Percentiles rank a stretch among this genome's conserved stretches.
Evolutionary conservation across 2,329 filamentous ascomycete genomes (phyloP).

Genomic region (Biscogniauxia sp.): DNA sequence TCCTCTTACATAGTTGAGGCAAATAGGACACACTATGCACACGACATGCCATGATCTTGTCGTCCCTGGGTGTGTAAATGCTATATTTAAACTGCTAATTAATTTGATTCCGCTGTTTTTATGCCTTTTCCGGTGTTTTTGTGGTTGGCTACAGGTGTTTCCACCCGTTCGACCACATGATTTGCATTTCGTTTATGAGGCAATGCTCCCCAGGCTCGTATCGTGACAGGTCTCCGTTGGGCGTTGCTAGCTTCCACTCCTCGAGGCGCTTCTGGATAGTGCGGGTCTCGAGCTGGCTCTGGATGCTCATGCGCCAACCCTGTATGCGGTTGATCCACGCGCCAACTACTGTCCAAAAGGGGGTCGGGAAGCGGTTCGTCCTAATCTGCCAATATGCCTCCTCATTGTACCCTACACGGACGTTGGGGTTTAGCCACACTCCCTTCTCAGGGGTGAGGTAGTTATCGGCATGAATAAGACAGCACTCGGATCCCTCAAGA

Average conservation of each 20-base stretch:
- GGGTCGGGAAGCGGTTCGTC: constrained; percentile 36
- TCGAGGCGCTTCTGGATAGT: constrained; percentile 41
- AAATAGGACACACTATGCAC: not conserved
- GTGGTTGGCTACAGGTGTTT: constrained; percentile 45
- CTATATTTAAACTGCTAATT: constrained; percentile 1
- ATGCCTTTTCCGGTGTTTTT: constrained; percentile 2
- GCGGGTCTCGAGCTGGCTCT: constrained; percentile 36
- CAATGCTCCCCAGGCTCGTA: constrained; percentile 47
- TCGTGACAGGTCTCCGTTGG: constrained; percentile 28
- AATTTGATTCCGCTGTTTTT: not conserved
- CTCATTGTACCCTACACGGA: constrained; percentile 51
- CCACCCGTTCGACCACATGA: constrained; percentile 58
- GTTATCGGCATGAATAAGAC: constrained; percentile 59
- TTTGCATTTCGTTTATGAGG: constrained; percentile 59
- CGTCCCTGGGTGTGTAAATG: not conserved
- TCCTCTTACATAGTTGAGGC: not conserved
- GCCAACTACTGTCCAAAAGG: constrained; percentile 46
- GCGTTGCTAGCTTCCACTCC: constrained; percentile 38
- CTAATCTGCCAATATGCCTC: constrained; percentile 37
- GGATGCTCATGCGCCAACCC: constrained; percentile 31
- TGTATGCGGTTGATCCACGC: constrained; percentile 36
- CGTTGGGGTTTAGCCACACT: constrained; percentile 54
- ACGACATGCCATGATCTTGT: not conserved
- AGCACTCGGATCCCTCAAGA: constrained; percentile 62
- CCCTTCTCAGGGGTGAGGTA: constrained; percentile 42